Conservation (phyloP, 2,329 filamentous ascomycete genomes). For the Paecilomyces fulvus region DNA sequence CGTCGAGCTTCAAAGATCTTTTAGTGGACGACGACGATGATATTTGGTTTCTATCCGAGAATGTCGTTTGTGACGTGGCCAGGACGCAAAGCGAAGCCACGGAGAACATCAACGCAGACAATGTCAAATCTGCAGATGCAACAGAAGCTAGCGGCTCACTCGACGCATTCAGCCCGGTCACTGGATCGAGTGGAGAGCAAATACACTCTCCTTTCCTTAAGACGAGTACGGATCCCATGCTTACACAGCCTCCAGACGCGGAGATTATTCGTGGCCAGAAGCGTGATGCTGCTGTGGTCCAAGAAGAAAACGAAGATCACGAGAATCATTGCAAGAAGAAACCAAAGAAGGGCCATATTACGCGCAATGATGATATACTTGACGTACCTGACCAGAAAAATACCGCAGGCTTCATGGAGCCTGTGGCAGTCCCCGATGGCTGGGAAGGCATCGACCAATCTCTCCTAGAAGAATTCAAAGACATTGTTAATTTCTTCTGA, state of each 20-base stretch:
- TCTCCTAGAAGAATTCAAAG: slow-evolving; percentile 33
- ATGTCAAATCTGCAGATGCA: slow-evolving; percentile 15
- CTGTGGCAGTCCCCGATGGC: slow-evolving; percentile 1
- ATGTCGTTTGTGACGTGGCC: background rate
- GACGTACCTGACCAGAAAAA: background rate
- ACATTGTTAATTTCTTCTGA: slow-evolving; percentile 32
- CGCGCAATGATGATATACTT: background rate
- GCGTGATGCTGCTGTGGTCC: background rate
- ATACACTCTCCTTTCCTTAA: background rate
- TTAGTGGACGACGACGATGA: background rate
- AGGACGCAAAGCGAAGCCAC: background rate
- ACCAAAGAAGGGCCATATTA: background rate
- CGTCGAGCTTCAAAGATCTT: background rate
- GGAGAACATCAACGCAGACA: slow-evolving; percentile 11
- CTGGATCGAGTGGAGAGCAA: background rate
- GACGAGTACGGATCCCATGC: background rate
- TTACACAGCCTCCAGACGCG: background rate
- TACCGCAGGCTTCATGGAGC: background rate
- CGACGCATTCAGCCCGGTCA: background rate
- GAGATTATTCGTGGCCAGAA: background rate
- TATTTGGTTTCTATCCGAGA: background rate
- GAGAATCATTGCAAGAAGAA: background rate
- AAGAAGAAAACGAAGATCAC: background rate
- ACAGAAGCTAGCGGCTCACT: slow-evolving; percentile 7
- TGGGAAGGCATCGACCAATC: slow-evolving; percentile 32